phyloP scores from a whole-genome alignment of 2,329 filamentous ascomycete species.

The Tolypocladium ophioglossoides region DNA sequence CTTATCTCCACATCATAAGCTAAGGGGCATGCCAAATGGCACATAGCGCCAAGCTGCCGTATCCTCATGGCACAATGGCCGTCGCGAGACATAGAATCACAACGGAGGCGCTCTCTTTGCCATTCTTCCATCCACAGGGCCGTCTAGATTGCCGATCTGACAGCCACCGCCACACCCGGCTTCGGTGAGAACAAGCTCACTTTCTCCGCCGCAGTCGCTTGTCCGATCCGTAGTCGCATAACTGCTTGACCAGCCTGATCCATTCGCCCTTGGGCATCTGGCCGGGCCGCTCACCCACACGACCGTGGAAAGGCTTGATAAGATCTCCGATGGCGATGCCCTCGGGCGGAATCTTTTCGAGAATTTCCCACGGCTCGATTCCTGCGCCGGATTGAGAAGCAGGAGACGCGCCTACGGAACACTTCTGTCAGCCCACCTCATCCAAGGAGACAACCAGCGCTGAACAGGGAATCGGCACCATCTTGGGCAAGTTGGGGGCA shows the following conservation, averaged over 20 bases:
- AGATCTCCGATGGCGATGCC: slow-evolving; percentile 46
- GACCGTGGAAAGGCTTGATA: slow-evolving; percentile 41
- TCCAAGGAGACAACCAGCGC: neutral
- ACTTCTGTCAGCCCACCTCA: neutral
- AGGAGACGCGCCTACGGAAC: slow-evolving; percentile 19
- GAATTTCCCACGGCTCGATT: slow-evolving; percentile 42
- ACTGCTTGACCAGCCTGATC: slow-evolving; percentile 47
- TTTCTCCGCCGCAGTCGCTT: slow-evolving; percentile 38
- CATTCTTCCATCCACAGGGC: neutral
- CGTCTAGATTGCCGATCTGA: neutral
- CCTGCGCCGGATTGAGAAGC: slow-evolving; percentile 19
- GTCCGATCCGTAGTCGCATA: slow-evolving; percentile 41
- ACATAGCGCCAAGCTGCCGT: neutral
- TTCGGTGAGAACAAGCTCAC: slow-evolving; percentile 7
- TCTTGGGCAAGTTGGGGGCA: neutral
- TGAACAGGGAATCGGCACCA: neutral
- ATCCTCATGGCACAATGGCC: neutral
- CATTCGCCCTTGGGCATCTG: slow-evolving; percentile 44
- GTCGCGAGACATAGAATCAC: neutral
- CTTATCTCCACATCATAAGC: neutral
- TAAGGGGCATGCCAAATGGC: neutral
- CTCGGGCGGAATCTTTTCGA: slow-evolving; percentile 40
- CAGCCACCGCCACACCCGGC: neutral
- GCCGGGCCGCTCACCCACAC: slow-evolving; percentile 40
- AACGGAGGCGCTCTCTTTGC: neutral